Evolutionary conservation across 805 yeast genomes (phyloP).

Genomic region (Zygoascus bituminiphila): DNA sequence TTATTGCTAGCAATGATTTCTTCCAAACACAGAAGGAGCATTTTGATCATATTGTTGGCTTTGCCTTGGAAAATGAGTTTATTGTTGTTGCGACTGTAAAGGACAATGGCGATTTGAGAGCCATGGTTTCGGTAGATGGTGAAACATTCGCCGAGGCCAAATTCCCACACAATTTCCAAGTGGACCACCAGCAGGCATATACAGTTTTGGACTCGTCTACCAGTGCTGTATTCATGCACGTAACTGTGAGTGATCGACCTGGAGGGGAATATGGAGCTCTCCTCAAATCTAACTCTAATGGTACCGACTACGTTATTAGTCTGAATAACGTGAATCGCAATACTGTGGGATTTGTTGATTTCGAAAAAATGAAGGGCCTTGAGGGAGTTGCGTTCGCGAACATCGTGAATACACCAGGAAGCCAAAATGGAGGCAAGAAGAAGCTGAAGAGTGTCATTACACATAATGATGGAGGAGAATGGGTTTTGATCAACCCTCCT

Average conservation of each 20-base stretch:
- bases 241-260: slow-evolving; percentile 49
- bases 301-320: slow-evolving; percentile 72
- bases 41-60: slow-evolving; percentile 60
- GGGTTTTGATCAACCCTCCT: slow-evolving; percentile 72
- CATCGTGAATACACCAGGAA: slow-evolving; percentile 45
- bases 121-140: slow-evolving; percentile 77
- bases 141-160: slow-evolving; percentile 62
- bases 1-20: slow-evolving; percentile 48
- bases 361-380: slow-evolving; percentile 69
- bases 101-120: slow-evolving; percentile 43
- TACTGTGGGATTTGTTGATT: slow-evolving; percentile 70
- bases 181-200: slow-evolving; percentile 59
- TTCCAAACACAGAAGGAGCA: slow-evolving; percentile 36
- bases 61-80: slow-evolving; percentile 62
- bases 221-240: slow-evolving; percentile 71
- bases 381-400: slow-evolving; percentile 82
- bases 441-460: slow-evolving; percentile 64
- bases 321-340: slow-evolving; percentile 70
- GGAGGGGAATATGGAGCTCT: slow-evolving; percentile 66
- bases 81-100: slow-evolving; percentile 56
- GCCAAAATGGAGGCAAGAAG: slow-evolving; percentile 42
- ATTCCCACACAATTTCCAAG: slow-evolving; percentile 60
- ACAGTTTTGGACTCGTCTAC: slow-evolving; percentile 70
- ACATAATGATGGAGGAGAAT: slow-evolving; percentile 85
- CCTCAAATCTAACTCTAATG: slow-evolving; percentile 83